phyloP scores from a whole-genome alignment of 2,329 filamentous ascomycete genomes.

The Pestalotiopsis fici region DNA sequence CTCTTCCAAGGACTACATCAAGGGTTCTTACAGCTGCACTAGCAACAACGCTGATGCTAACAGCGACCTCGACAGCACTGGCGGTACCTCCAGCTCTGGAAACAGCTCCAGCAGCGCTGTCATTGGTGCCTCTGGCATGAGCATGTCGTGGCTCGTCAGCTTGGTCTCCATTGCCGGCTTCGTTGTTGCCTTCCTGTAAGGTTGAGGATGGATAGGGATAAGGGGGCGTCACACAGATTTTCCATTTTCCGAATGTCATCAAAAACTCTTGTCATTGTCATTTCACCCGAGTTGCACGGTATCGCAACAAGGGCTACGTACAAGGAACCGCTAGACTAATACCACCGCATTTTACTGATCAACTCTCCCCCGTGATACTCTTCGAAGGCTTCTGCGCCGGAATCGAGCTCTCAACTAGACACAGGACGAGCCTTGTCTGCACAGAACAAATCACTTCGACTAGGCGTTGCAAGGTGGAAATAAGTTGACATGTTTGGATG shows the following conservation, averaged over 20 bases:
- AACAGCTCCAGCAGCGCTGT: conserved; percentile 39
- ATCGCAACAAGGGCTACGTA: conserved; percentile 33
- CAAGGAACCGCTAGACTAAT: conserved; percentile 46
- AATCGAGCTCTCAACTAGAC: background rate
- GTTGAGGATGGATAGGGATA: conserved; percentile 13
- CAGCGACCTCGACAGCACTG: conserved; percentile 38
- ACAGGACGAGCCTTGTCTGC: background rate
- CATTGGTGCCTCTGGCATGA: conserved; percentile 43
- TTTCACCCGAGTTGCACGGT: conserved; percentile 21
- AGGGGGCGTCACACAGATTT: conserved; percentile 21
- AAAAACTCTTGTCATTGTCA: conserved; percentile 29
- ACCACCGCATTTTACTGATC: conserved; percentile 33
- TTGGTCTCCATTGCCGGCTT: conserved; percentile 45
- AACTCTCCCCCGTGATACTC: conserved; percentile 17
- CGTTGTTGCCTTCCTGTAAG: conserved; percentile 55
- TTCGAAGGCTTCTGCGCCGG: background rate
- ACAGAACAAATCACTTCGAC: background rate
- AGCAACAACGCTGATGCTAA: conserved; percentile 55
- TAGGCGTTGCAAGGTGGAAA: background rate
- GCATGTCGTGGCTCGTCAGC: conserved; percentile 46
- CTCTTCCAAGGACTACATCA: conserved; percentile 40
- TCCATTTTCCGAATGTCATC: conserved; percentile 26
- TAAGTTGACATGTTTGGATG: background rate
- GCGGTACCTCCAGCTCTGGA: conserved; percentile 24
- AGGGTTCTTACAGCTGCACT: conserved; percentile 52